Evolutionary conservation across 441 rosid genomes (phyloP).

Genomic region (Corymbia calophylla): DNA sequence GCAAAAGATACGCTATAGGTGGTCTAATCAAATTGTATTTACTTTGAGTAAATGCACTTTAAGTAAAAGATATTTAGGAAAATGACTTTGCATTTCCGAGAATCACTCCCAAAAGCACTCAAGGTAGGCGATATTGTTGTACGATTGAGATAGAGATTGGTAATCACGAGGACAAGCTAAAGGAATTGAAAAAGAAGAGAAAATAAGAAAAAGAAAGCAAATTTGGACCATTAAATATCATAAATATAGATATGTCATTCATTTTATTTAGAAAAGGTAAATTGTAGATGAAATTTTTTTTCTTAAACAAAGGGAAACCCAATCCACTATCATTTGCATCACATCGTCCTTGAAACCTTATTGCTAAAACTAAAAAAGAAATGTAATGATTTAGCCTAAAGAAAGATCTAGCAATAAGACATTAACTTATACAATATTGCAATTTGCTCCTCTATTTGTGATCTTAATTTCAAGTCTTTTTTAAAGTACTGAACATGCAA

Average conservation of each 20-base stretch:
- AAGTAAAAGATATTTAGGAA: not conserved
- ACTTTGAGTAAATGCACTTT: not conserved
- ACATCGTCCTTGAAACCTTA: not conserved
- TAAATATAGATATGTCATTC: not conserved
- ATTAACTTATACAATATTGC: not conserved
- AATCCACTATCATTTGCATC: not conserved
- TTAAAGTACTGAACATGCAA: not conserved
- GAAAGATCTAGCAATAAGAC: not conserved
- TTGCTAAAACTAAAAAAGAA: not conserved
- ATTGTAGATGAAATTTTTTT: not conserved
- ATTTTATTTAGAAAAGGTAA: not conserved
- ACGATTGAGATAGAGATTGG: not conserved
- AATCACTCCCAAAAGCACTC: not conserved
- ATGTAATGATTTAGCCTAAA: not conserved
- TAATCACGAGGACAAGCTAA: not conserved
- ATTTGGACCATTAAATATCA: not conserved
- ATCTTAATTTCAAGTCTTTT: not conserved
- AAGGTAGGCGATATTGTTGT: fast-evolving
- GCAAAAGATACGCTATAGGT: not conserved
- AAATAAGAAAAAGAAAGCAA: not conserved
- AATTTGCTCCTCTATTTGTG: not conserved
- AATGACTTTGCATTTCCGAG: not conserved
- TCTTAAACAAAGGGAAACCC: not conserved
- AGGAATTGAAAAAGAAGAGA: not conserved
- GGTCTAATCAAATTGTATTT: not conserved